Evolutionary conservation across 306 rosid genomes (phyloP), one percentile per base, ranked within the genome.

Genomic region (Lablab purpureus): DNA sequence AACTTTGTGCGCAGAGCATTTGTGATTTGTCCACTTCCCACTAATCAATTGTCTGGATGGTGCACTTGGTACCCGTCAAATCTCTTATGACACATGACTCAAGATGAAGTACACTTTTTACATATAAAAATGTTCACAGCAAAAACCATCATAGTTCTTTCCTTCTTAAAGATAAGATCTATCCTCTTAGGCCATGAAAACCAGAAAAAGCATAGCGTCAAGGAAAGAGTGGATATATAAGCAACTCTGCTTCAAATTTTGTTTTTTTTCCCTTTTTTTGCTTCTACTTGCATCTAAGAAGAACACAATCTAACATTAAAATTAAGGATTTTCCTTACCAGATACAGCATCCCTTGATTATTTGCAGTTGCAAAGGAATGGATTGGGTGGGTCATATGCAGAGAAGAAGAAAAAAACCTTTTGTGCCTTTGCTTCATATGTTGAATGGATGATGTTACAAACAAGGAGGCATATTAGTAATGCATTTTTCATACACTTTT

Each of bases 331-430:
- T 43, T 37, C 1, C 43, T 32, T 32, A 32, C 30, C 3, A 27
- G 30, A 27, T 27, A 1, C 30, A 27, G 30, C 30, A 27, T 27
- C 30, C 3, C 2, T 37, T 37, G 6, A 25, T 25, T 2, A 25
- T 58, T 58, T 58, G 10, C 18, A 58, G 3, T 52, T 19, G 27
- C 27, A 8, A 51, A 32, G 51, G 9, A 76, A 71, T 50, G 78
- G 60, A 82, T 77, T 71, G 34, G 66, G 64, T 40, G 54, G 65
- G 74, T 72, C 66, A 70, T 76, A 51, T 71, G 32, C 14, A 47
- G 51, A 71, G n/a, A 23, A 52, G 4, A 77, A 60, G 2, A 32
- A 23, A 76, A 77, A 70, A 71, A 37, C 28, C 52, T 30, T 10
- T 28, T 62, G 15, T 81, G 23, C 60, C 43, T 49, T 50, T 63